phyloP scores from a whole-genome alignment of 345 rosid genomes.

The Pistacia atlantica region DNA sequence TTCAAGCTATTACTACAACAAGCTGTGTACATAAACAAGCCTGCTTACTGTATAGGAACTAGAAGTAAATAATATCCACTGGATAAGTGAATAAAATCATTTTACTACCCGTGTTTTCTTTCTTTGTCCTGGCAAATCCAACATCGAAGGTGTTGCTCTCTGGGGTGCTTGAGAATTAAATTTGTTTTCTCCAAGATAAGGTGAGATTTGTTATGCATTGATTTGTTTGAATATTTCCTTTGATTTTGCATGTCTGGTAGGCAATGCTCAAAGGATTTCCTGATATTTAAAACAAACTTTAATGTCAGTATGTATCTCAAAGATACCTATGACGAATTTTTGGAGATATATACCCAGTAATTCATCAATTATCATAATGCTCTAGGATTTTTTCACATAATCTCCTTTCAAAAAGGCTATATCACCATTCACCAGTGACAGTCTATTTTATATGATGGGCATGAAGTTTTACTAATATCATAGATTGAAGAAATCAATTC shows the following conservation, averaged over 20 bases:
- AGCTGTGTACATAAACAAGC: constrained; percentile 37
- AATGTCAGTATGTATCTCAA: no score
- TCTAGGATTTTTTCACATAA: no score
- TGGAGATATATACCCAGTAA: no score
- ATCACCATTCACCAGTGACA: background rate
- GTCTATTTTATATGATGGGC: background rate
- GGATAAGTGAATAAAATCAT: constrained; percentile 17
- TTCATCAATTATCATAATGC: no score
- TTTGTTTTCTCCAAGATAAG: background rate
- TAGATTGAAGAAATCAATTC: no score
- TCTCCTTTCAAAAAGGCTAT: background rate
- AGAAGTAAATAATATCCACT: constrained; percentile 30
- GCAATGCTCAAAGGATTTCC: no score
- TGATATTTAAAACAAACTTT: no score
- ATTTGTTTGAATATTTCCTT: background rate
- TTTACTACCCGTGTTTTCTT: background rate
- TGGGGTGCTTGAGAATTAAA: constrained; percentile 27
- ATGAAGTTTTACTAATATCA: background rate
- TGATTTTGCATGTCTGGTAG: background rate
- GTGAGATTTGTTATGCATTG: background rate
- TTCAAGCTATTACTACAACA: background rate
- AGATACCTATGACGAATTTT: no score
- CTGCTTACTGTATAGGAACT: constrained; percentile 26
- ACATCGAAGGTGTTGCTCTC: constrained; percentile 25
- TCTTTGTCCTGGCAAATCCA: constrained; percentile 5